phyloP scores from a whole-genome alignment of 805 yeast genomes.

The Pichia deserticola region DNA sequence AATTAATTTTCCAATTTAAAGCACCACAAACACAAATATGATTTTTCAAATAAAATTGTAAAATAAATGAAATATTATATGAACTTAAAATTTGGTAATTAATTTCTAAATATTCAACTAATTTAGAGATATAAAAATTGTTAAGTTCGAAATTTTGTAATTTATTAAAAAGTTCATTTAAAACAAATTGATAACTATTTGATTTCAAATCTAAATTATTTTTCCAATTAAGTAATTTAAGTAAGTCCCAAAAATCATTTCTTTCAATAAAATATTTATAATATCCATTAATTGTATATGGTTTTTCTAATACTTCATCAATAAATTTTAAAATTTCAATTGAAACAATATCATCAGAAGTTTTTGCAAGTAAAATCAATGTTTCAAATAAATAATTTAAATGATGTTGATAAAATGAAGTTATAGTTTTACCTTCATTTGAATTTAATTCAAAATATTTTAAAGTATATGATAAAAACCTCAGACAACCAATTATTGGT shows the following conservation, averaged over 20 bases:
- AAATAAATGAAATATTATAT: conserved; percentile 28
- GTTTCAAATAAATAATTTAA: conserved; percentile 12
- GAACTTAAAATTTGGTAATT: conserved; percentile 14
- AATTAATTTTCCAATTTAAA: conserved; percentile 44
- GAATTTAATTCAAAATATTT: conserved; percentile 8
- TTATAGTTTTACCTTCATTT: conserved; percentile 10
- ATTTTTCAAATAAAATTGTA: conserved; percentile 41
- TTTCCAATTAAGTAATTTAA: conserved; percentile 4
- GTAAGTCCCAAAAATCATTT: conserved; percentile 11
- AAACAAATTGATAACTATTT: not conserved
- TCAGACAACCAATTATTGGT: conserved; percentile 17
- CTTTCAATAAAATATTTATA: conserved; percentile 9
- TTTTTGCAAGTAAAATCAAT: conserved; percentile 9
- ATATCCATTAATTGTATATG: conserved; percentile 7
- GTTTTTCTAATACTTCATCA: conserved; percentile 10
- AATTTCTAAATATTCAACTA: conserved; percentile 14
- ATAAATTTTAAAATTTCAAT: conserved; percentile 14
- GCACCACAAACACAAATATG: conserved; percentile 48
- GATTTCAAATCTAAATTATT: not conserved
- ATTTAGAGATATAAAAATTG: conserved; percentile 6
- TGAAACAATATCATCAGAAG: conserved; percentile 6
- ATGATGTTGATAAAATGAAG: conserved; percentile 13
- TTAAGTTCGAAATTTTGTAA: conserved; percentile 11
- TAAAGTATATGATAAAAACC: conserved; percentile 12
- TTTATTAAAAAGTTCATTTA: conserved; percentile 15